These are phyloP conservation scores for Sordaria brevicollis DNA, from an alignment of 495 filamentous ascomycete species.

Conservation along the genomic window DNA sequence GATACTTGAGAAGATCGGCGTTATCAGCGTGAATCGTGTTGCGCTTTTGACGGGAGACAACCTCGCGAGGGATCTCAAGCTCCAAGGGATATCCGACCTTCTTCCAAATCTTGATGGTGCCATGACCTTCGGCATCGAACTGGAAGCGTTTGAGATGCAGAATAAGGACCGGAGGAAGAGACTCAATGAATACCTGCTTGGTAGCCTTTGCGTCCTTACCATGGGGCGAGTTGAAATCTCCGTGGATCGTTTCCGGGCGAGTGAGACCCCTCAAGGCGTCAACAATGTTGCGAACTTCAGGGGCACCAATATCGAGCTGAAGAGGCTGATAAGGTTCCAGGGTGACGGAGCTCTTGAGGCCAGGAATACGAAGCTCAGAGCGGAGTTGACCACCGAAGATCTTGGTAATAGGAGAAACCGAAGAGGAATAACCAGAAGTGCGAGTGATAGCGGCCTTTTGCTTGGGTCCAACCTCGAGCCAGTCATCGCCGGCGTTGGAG, in stretches of 20 bases:
- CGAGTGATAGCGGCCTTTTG: conserved; percentile 81
- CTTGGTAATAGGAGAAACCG: conserved; percentile 77
- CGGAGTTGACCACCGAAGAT: conserved; percentile 91
- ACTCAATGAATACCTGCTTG: conserved; percentile 94
- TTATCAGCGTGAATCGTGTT: conserved; percentile 51
- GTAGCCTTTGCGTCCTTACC: conserved; percentile 68
- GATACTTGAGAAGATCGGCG: conserved; percentile 61
- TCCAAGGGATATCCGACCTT: conserved; percentile 91
- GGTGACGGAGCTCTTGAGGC: conserved; percentile 81
- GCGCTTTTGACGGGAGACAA: conserved; percentile 69
- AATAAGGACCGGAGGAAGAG: conserved; percentile 82
- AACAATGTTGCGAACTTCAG: conserved; percentile 77
- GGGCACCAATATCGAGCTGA: conserved; percentile 84
- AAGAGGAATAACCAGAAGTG: conserved; percentile 63
- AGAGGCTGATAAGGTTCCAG: conserved; percentile 89
- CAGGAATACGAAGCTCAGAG: conserved; percentile 79
- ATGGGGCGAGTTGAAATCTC: conserved; percentile 75
- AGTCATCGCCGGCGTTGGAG: conserved; percentile 46
- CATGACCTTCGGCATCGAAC: conserved; percentile 73
- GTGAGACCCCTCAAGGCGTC: conserved; percentile 85
- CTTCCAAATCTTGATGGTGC: conserved; percentile 98
- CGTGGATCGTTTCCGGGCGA: conserved; percentile 70
- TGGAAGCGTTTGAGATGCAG: conserved; percentile 96
- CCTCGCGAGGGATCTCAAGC: conserved; percentile 85
- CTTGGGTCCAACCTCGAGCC: conserved; percentile 90